phyloP scores from a whole-genome alignment of 1,284 basidiomycete species.

The Leccinum cinnamomeum region DNA sequence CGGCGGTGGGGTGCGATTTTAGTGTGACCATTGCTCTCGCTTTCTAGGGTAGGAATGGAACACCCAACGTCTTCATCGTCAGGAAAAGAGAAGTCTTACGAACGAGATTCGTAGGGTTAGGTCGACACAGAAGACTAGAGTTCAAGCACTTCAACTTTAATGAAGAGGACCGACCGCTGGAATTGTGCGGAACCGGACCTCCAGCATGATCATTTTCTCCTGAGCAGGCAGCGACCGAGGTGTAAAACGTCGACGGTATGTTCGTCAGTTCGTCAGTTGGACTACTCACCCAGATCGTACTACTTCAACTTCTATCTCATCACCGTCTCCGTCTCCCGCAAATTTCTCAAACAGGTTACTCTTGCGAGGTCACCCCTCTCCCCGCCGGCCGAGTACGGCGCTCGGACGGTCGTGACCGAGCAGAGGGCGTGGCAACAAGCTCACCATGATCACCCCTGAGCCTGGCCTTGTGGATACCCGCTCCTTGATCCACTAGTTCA shows the following conservation, averaged over 20 bases:
- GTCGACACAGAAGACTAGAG: constrained; percentile 34
- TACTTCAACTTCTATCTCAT: no score
- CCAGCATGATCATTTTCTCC: not conserved
- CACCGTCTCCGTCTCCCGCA: constrained; percentile 14
- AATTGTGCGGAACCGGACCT: constrained; percentile 29
- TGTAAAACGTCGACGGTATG: not conserved
- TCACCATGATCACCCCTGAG: constrained; percentile 15
- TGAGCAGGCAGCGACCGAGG: not conserved
- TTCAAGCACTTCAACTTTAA: constrained; percentile 36
- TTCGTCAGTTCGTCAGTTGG: no score
- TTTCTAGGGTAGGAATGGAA: constrained; percentile 45
- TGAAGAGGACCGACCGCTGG: constrained; percentile 24
- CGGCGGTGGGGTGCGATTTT: constrained; percentile 38
- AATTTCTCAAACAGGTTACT: constrained; percentile 2
- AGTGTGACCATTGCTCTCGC: constrained; percentile 48
- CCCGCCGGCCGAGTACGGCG: constrained; percentile 9
- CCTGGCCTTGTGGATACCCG: constrained; percentile 13
- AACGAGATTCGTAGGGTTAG: constrained; percentile 35
- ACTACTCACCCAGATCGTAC: no score
- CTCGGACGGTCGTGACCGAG: constrained; percentile 10
- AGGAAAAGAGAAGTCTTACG: constrained; percentile 36
- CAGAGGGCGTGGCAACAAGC: constrained; percentile 18
- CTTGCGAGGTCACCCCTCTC: constrained; percentile 15
- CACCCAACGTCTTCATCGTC: constrained; percentile 39
- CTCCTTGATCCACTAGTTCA: constrained; percentile 28